Conservation (phyloP, 2,329 filamentous ascomycete genomes). For the Alternaria metachromatica region DNA sequence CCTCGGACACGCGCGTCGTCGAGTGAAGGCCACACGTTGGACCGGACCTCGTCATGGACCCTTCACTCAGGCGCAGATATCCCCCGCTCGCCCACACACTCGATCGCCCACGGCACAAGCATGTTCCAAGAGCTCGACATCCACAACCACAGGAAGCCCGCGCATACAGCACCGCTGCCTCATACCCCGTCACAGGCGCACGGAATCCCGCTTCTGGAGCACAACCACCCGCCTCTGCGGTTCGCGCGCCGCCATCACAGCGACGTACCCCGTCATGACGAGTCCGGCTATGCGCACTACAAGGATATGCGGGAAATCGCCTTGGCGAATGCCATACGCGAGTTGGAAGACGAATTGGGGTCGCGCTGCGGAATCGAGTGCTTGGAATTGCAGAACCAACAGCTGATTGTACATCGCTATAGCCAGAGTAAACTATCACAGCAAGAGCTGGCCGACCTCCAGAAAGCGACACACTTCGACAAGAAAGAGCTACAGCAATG, state of each 20-base stretch:
- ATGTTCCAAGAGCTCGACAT: constrained; percentile 13
- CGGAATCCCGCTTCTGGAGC: constrained; percentile 32
- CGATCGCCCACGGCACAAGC: constrained; percentile 13
- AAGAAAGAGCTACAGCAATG: constrained; percentile 99
- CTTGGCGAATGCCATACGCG: constrained; percentile 33
- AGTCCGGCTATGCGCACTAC: constrained; percentile 37
- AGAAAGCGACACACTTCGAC: constrained; percentile 97
- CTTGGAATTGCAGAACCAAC: constrained; percentile 33
- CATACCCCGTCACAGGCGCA: constrained; percentile 24
- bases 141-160: constrained; percentile 4
- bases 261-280: constrained; percentile 29
- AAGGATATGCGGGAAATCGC: constrained; percentile 28
- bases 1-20: constrained; percentile 12
- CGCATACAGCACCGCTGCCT: constrained; percentile 11
- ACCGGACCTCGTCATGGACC: constrained; percentile 15
- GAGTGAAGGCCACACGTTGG: constrained; percentile 1
- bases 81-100: constrained; percentile 1
- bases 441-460: constrained; percentile 92
- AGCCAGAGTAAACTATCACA: constrained; percentile 99
- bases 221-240: constrained; percentile 34
- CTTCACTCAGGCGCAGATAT: background rate
- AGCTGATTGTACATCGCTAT: constrained; percentile 45
- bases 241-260: constrained; percentile 39
- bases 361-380: constrained; percentile 27
- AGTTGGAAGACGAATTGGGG: constrained; percentile 32